Conservation (phyloP, 805 yeast species). For the Tetrapisispora fleetii region DNA sequence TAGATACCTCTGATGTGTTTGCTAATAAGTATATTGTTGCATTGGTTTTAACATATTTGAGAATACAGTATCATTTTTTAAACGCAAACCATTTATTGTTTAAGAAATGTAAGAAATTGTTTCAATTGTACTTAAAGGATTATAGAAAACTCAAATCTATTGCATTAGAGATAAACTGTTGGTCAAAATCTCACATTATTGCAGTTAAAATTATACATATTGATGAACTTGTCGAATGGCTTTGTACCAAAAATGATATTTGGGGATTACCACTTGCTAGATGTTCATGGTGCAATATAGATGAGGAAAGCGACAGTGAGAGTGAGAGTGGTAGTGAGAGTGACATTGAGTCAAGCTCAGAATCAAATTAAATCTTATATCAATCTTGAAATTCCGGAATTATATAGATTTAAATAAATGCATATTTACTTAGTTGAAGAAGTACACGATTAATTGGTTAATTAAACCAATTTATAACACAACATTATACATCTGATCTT, state of each 20-base stretch:
- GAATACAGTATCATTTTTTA: slow-evolving; percentile 32
- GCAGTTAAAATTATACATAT: slow-evolving; percentile 36
- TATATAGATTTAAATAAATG: neutral
- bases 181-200: slow-evolving; percentile 17
- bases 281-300: slow-evolving; percentile 31
- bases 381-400: neutral
- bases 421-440: neutral
- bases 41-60: slow-evolving; percentile 53
- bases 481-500: neutral
- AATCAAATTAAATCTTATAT: neutral
- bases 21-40: slow-evolving; percentile 42
- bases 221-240: slow-evolving; percentile 65
- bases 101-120: slow-evolving; percentile 36
- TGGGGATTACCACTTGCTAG: slow-evolving; percentile 70
- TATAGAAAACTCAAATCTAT: slow-evolving; percentile 52
- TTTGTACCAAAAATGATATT: slow-evolving; percentile 48
- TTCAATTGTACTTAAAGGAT: slow-evolving; percentile 54
- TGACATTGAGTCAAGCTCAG: neutral
- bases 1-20: slow-evolving; percentile 43
- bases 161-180: slow-evolving; percentile 31
- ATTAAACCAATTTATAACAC: neutral
- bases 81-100: slow-evolving; percentile 31
- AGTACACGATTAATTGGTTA: neutral
- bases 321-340: slow-evolving; percentile 10
- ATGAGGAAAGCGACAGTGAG: slow-evolving; percentile 17